phyloP scores from a whole-genome alignment of 1,139 yeast species.

The Ogataea hybrid region DNA sequence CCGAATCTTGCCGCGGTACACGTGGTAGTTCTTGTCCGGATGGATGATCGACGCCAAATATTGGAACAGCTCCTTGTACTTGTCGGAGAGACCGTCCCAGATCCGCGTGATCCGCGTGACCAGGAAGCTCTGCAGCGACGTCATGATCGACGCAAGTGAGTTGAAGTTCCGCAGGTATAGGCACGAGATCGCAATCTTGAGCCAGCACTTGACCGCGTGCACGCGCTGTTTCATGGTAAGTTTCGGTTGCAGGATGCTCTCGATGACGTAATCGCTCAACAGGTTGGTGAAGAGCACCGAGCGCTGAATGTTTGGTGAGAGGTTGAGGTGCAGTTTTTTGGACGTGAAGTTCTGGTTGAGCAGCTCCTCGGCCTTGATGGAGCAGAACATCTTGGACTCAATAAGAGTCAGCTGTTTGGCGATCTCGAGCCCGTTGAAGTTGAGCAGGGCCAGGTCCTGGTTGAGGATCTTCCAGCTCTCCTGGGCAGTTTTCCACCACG shows the following conservation, averaged over 20 bases:
- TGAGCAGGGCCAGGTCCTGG: conserved; percentile 50
- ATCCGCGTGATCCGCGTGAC: conserved; percentile 63
- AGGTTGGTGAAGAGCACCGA: conserved; percentile 76
- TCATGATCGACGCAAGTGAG: conserved; percentile 83
- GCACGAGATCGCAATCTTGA: conserved; percentile 81
- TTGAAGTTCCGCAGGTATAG: conserved; percentile 79
- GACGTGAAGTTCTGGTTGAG: conserved; percentile 70
- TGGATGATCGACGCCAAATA: conserved; percentile 70
- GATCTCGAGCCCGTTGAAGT: conserved; percentile 74
- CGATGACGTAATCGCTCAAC: conserved; percentile 79
- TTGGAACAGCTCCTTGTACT: conserved; percentile 63
- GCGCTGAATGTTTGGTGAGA: conserved; percentile 72
- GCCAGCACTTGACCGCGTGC: conserved; percentile 72
- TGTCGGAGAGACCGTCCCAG: conserved; percentile 67
- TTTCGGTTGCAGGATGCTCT: conserved; percentile 62
- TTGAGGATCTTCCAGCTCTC: conserved; percentile 33
- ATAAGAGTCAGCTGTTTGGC: conserved; percentile 84
- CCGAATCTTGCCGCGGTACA: conserved; percentile 68
- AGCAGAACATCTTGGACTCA: conserved; percentile 69
- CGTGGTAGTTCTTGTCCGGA: conserved; percentile 79
- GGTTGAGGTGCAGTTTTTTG: conserved; percentile 56
- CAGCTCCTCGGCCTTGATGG: conserved; percentile 69
- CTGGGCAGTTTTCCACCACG: conserved; percentile 39
- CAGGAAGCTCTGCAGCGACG: conserved; percentile 79
- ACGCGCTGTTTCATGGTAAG: conserved; percentile 48